phyloP scores from a whole-genome alignment of 2,329 filamentous ascomycete species.

The Zelopaecilomyces penicillatus region DNA sequence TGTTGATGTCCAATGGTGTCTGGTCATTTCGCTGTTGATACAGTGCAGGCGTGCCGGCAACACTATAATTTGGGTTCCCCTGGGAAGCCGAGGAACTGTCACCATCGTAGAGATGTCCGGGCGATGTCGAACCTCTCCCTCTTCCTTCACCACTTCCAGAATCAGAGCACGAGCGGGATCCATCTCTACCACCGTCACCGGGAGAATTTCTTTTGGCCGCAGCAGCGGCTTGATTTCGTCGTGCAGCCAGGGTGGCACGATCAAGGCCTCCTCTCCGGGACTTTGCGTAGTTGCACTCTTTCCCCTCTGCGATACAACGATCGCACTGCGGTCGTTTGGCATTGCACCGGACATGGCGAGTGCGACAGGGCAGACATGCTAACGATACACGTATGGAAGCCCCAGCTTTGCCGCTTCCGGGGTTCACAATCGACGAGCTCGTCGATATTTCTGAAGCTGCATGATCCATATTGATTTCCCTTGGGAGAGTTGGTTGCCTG shows the following conservation, averaged over 20 bases:
- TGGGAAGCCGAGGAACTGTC: too few relatives aligned
- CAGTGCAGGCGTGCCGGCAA: too few relatives aligned
- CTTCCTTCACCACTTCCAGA: not conserved
- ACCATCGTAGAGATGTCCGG: too few relatives aligned
- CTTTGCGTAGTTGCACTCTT: conserved; percentile 41
- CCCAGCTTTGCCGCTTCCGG: not conserved
- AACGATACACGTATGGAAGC: conserved; percentile 20
- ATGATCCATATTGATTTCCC: too few relatives aligned
- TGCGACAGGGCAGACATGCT: conserved; percentile 44
- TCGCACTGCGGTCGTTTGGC: conserved; percentile 37
- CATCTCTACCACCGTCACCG: not conserved
- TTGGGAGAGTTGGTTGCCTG: not conserved
- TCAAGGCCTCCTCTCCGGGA: conserved; percentile 38
- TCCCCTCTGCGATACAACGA: conserved; percentile 34
- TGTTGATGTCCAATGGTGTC: not conserved
- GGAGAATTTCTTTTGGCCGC: not conserved
- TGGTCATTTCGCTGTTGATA: not conserved
- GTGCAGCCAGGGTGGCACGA: conserved; percentile 18
- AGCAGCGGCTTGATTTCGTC: conserved; percentile 18
- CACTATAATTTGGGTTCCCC: too few relatives aligned
- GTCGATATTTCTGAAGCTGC: not conserved
- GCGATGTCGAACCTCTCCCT: not conserved
- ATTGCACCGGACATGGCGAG: conserved; percentile 45
- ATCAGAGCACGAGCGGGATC: not conserved
- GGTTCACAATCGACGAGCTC: not conserved